Base-by-base conservation (phyloP, 805 yeast species). In the Candida qinlingensis region DNA sequence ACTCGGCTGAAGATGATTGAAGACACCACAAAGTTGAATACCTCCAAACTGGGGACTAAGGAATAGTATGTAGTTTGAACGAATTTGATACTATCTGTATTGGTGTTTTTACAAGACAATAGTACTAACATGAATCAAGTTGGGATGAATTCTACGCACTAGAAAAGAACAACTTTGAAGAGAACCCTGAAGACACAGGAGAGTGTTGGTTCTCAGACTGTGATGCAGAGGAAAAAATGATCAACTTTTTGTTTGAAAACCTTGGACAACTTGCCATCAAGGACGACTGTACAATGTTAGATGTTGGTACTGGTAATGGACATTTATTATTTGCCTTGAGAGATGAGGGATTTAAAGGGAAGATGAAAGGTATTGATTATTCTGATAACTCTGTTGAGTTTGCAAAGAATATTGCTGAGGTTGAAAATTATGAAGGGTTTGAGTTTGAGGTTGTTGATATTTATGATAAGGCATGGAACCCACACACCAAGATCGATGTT, bases 231-330 rank as follows among this genome's bases (percentile, higher is more conserved):
- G 75, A 73, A 50, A 85, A 81, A 61, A 85, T 94, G 81, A 74
- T 86, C n/a, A 79, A 80, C 43, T 91, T 85, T 58, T 63, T 92
- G 6, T 67, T 73, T 13, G 79, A 79, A 4, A 75, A 82, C 54
- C 40, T 77, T 4, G 73, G 73, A 2, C 63, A 64, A 13, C 58
- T 60, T 12, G 47, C 50, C 2, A 66, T 74, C 50, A 34, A 57
- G 7, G 64, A 62, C 2, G 53, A 61, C 1, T 59, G 76, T 1
- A 65, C 67, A 1, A 73, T 91, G 44, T 67, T 87, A 25, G 99
- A 92, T 65, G 70, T 94, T 37, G 99, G 99, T 1, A 91, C 99
- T 0, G 99, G 99, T 1, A 94, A 94, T 66, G 99, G 99, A 0
- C 97, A 89, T 62, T 69, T 94, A 29, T 62, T 94, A 30, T 87